These are phyloP conservation scores for Rubus parviflorus DNA, from an alignment of 306 rosid species.

Conservation along the genomic window DNA sequence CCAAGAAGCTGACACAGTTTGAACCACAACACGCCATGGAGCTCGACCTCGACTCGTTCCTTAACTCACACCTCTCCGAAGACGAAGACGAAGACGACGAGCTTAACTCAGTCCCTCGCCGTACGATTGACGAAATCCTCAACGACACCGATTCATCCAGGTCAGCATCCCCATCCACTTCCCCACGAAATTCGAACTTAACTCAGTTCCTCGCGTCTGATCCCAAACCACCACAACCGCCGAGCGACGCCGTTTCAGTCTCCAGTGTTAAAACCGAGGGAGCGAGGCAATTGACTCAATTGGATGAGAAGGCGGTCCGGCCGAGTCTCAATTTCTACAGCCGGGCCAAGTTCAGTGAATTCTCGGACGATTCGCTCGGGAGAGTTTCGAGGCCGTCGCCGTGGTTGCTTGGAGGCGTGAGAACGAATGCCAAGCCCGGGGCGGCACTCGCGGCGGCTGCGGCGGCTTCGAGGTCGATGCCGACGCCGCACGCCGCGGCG, in stretches of 20 bases:
- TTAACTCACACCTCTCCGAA: conserved; percentile 44
- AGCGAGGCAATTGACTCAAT: neutral
- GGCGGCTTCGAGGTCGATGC: conserved; percentile 83
- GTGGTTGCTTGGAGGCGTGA: conserved; percentile 63
- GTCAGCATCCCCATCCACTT: conserved; percentile 38
- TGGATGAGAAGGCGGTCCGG: conserved; percentile 27
- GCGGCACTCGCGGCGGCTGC: conserved; percentile 92
- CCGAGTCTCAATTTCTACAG: conserved; percentile 35
- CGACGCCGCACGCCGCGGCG: conserved; percentile 84
- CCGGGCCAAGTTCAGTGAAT: conserved; percentile 41
- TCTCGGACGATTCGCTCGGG: conserved; percentile 43
- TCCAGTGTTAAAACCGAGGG: conserved; percentile 3
- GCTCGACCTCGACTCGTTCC: conserved; percentile 71
- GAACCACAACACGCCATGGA: conserved; percentile 50
- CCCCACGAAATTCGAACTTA: conserved; percentile 7
- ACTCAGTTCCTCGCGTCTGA: conserved; percentile 10
- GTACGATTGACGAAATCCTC: conserved; percentile 83
- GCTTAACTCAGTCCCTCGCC: conserved; percentile 45
- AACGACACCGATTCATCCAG: conserved; percentile 72
- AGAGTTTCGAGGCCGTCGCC: conserved; percentile 55
- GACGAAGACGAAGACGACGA: conserved; percentile 19
- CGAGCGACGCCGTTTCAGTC: conserved; percentile 18
- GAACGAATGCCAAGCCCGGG: conserved; percentile 85
- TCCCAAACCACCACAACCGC: conserved; percentile 19
- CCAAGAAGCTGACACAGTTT: conserved; percentile 25